Evolutionary conservation across 2,329 filamentous ascomycete species (phyloP), one percentile per base, ranked within the genome.

Genomic region (Shiraia bambusicola): DNA sequence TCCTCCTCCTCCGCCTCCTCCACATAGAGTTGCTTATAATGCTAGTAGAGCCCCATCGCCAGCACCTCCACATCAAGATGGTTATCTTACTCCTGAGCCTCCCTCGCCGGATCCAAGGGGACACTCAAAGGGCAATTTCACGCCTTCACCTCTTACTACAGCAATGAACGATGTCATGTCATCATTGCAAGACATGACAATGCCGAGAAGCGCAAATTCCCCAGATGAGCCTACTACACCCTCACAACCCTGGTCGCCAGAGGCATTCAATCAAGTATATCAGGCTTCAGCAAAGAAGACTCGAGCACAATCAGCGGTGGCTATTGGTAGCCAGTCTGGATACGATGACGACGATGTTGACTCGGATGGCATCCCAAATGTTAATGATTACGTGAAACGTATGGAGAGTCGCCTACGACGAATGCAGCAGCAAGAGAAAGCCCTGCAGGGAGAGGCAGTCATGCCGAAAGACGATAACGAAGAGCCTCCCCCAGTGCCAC

Each of bases 101-200:
- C 82, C 82, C 3, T 90, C 88, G 4, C 83, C 87, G 2, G 81
- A 57, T 30, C 61, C 63, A 6, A 49, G 49, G 40, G 38, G 54
- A 13, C 47, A 44, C 30, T 29, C 12, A 4, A 49, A 53, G 34
- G 54, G 47, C 15, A 77, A 32, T 73, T 75, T 28, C 65, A 98
- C 93, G 0, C 93, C 93, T 1, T 97, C 93, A 2, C 93, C 93
- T 0, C 73, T 98, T 3, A 80, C 93, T 45, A 89, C 91, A 66
- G 93, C 93, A 1, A 98, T 98, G 90, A 92, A 97, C 62, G 92
- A 94, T 67, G 91, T 98, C 3, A 96, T 97, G 82, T 89, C 93
- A 52, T 94, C 93, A 41, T 71, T 98, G 30, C 86, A 95, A 62
- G 90, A 91, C 46, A 88, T 98, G 76, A 85, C 85, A 13, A 75